Evolutionary conservation across 192 early-diverging fungal genomes (phyloP).

Genomic region (Diversispora eburnea): DNA sequence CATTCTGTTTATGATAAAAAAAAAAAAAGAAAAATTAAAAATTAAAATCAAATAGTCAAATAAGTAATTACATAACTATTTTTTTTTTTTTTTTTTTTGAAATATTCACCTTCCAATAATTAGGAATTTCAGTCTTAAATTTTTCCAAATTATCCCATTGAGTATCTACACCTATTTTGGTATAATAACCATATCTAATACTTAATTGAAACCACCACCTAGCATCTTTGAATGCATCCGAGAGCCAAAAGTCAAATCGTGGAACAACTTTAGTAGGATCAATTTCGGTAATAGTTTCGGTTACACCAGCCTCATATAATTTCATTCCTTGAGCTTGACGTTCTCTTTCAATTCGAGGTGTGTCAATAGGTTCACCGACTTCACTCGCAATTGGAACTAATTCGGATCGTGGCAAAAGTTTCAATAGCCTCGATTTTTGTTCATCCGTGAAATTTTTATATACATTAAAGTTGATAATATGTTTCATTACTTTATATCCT

Average conservation of each 20-base stretch:
- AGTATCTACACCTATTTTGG: conserved; percentile 2
- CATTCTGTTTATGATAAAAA: neutral
- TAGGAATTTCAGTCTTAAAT: conserved; percentile 1
- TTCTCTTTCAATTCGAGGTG: conserved; percentile 2
- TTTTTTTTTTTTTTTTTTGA: no score
- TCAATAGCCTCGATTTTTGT: conserved; percentile 20
- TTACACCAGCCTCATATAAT: neutral
- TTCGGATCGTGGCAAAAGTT: conserved; percentile 4
- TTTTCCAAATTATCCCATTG: conserved; percentile 19
- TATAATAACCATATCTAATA: conserved; percentile 13
- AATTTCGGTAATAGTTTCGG: neutral
- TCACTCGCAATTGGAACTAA: conserved; percentile 19
- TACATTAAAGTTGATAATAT: neutral
- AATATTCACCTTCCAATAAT: neutral
- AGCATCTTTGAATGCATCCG: conserved; percentile 13
- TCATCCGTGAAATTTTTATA: conserved; percentile 10
- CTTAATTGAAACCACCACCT: conserved; percentile 15
- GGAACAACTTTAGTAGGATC: conserved; percentile 5
- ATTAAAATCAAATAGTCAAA: neutral
- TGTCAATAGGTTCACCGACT: conserved; percentile 11
- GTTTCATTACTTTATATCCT: neutral
- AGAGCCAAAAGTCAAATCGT: conserved; percentile 18
- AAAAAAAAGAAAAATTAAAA: neutral
- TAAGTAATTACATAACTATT: no score
- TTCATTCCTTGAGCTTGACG: neutral